Evolutionary conservation across 75 land plant species (phyloP), one percentile per base, ranked within the genome.

Genomic region (Chamaecyparis obtusa): DNA sequence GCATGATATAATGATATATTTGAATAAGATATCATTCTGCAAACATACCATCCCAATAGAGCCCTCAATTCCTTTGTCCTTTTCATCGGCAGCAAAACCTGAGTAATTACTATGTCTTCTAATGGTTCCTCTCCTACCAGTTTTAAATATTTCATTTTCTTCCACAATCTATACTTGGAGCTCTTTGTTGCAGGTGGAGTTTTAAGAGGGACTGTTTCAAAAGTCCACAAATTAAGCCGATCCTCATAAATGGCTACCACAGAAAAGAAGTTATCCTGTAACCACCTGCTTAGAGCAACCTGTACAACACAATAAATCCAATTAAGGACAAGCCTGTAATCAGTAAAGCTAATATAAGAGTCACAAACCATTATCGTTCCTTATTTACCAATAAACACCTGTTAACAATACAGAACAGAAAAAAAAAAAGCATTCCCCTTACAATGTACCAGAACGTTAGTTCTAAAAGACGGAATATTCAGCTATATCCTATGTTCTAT

Each of bases 211-310:
- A 90, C 83, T 36, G 24, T 91, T 69, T 88, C 86, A 82, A 98
- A 84, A 37, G 91, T 90, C 90, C 87, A 91, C 17, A 98, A 89
- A 67, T 96, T 96, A 88, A 92, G 93, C 30, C 94, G 96, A 82
- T 98, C 99, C 89, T 98, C 99, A 88, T 95, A 98, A 92, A 98
- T 96, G 24, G 95, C 92, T 56, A 89, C 91, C 49, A 98, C 94
- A 37, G 97, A 93, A 72, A 91, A 92, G 86, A 94, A 90, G 86
- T 98, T 95, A 44, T 94, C 89, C 76, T 92, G 90, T 85, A 98
- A 55, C 99, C 99, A 98, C 49, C 89, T 90, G 32, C 93, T 90
- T 76, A 98, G 49, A 67, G 94, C 93, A 32, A 98, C 96, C 99
- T 98, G 87, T 46, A 80, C 64, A 82, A 27, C 41, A 81, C 14